Base-by-base conservation (phyloP, 169 alveolate species). In the Ichthyophthirius multifiliis region DNA sequence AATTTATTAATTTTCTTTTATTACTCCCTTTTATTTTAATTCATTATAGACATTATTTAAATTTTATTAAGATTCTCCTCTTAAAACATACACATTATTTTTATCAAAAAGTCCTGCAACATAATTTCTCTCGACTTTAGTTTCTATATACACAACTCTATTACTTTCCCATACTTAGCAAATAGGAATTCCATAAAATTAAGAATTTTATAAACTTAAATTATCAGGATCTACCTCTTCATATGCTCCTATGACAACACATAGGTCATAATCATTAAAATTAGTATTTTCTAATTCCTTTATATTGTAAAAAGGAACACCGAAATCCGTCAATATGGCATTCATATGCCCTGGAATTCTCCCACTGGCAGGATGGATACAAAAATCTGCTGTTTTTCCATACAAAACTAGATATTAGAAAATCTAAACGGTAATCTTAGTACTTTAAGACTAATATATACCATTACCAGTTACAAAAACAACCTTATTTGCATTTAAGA, bases 271-370 rank as follows among this genome's bases (percentile, higher is more conserved):
- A 10, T 55, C 71, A 18, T 16, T 23, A 16, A 55, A 55, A 27
- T 55, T 39, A 15, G 31, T 39, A 10, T 55, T 10, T 13, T 55
- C 13, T 27, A 55, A 5, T 55, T 55, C 20, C 71, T 55, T 55
- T 0, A 55, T 55, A 18, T 27, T 55, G 13, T 34, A 55, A n/a
- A 27, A 55, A 55, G 71, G 71, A 10, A 55, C 31, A 55, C 31
- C 71, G 31, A 55, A 55, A 15, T 34, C 23, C 23, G 71, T 55
- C 31, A 55, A 55, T 27, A 55, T 39, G 12, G 71, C 39, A 13
- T 55, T 27, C 23, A 55, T 55, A 55, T 55, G 71, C 31, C 71
- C 71, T 3, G 71, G 71, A 55, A 55, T 55, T 55, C 71, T 55
- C 1, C 71, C 71, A 55, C 43, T 27, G 4, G 43, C 23, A 55